Evolutionary conservation across 169 alveolate species (phyloP).

Genomic region (Blepharisma undulans): DNA sequence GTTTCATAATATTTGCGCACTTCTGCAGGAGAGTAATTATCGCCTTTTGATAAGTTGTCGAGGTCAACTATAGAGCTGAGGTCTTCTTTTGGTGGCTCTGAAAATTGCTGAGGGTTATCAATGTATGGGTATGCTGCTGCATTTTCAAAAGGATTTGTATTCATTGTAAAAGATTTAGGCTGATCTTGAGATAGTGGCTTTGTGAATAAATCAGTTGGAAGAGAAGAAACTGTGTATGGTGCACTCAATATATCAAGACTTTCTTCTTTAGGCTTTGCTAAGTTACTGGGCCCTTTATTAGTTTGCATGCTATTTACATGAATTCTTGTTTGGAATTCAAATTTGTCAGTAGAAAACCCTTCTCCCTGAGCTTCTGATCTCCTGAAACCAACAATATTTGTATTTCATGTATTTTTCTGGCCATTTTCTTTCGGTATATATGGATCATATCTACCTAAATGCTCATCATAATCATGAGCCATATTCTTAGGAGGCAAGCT

Average conservation of each 20-base stretch:
- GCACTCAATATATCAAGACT: neutral
- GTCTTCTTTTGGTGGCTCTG: neutral
- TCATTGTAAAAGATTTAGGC: neutral
- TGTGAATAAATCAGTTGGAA: slow-evolving; percentile 15
- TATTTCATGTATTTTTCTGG: neutral
- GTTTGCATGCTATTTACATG: neutral
- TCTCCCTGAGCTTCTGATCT: neutral
- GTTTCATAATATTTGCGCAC: neutral
- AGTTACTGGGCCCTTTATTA: no score
- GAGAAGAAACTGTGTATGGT: neutral
- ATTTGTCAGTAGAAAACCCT: neutral
- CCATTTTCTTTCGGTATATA: neutral
- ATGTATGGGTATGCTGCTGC: neutral
- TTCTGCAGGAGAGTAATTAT: slow-evolving; percentile 14
- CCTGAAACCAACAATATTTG: neutral
- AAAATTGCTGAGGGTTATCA: neutral
- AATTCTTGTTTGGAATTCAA: neutral
- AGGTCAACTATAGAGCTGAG: neutral
- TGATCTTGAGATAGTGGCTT: neutral
- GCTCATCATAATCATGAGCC: neutral
- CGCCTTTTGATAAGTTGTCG: neutral
- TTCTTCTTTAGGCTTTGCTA: neutral
- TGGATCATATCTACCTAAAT: neutral
- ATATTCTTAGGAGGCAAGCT: neutral
- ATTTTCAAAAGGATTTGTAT: slow-evolving; percentile 13